Percentiles rank a stretch among this genome's conserved stretches.
Conservation (phyloP, 805 yeast species). For the Cyberlindnera nakhonratchasimensis region DNA sequence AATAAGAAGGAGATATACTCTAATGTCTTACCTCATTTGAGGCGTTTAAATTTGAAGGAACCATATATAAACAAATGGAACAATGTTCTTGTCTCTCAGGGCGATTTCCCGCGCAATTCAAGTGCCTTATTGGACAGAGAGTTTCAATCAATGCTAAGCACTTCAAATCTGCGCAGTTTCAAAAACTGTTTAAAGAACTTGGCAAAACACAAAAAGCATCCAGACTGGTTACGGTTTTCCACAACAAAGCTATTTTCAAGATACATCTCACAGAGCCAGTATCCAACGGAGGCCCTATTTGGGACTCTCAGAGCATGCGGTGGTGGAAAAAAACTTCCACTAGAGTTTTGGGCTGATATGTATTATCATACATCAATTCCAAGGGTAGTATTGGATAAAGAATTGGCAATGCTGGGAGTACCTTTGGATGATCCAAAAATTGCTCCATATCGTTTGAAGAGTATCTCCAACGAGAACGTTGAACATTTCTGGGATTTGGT, state of each 20-base stretch:
- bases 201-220: not conserved
- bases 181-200: constrained; percentile 15
- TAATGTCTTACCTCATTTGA: constrained; percentile 12
- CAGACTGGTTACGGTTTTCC: constrained; percentile 16
- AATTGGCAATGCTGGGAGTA: not conserved
- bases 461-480: constrained; percentile 8
- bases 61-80: constrained; percentile 18
- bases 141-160: constrained; percentile 14
- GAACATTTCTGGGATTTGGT: constrained; percentile 16
- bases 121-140: constrained; percentile 16
- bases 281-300: constrained; percentile 1
- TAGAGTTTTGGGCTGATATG: constrained; percentile 17
- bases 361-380: constrained; percentile 14
- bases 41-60: constrained; percentile 8
- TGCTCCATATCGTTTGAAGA: constrained; percentile 9
- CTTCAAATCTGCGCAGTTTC: constrained; percentile 15
- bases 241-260: constrained; percentile 14
- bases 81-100: constrained; percentile 14
- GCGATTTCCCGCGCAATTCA: constrained; percentile 18
- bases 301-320: constrained; percentile 3
- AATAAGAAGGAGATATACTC: constrained; percentile 6
- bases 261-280: constrained; percentile 10
- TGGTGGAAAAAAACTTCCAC: constrained; percentile 3
- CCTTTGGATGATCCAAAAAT: constrained; percentile 2
- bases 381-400: constrained; percentile 5